Evolutionary conservation across 306 rosid genomes (phyloP).

Genomic region (Sesbania bispinosa): DNA sequence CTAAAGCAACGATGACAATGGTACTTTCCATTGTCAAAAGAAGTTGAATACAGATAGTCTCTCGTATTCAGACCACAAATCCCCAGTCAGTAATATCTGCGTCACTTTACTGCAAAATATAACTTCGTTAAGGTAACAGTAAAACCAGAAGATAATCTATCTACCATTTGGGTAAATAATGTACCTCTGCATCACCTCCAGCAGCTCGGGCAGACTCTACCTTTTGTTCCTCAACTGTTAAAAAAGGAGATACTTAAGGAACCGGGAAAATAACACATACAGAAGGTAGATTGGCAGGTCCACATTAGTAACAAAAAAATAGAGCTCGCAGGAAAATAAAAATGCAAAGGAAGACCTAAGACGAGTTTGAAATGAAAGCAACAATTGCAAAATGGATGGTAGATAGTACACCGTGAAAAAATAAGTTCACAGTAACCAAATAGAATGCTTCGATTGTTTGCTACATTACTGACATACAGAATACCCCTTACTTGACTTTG

Average conservation of each 20-base stretch:
- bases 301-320: too few species aligned
- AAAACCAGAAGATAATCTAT: slow-evolving; percentile 1
- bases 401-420: neutral
- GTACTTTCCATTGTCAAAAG: neutral
- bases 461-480: too few species aligned
- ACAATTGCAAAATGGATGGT: neutral
- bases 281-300: too few species aligned
- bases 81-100: slow-evolving; percentile 10
- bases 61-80: slow-evolving; percentile 27
- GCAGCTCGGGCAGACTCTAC: slow-evolving; percentile 39
- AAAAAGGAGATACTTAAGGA: neutral
- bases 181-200: slow-evolving; percentile 56
- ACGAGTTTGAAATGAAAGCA: too few species aligned
- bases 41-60: slow-evolving; percentile 35
- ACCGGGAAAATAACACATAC: neutral
- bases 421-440: neutral
- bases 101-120: slow-evolving; percentile 40
- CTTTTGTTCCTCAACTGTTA: slow-evolving; percentile 55
- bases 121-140: neutral
- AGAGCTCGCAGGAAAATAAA: too few species aligned
- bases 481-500: too few species aligned
- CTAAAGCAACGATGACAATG: slow-evolving; percentile 11
- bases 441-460: too few species aligned
- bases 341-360: too few species aligned
- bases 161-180: neutral